Base-by-base conservation (phyloP, 176 grass and related monocot genomes). In the Secale cereale region DNA sequence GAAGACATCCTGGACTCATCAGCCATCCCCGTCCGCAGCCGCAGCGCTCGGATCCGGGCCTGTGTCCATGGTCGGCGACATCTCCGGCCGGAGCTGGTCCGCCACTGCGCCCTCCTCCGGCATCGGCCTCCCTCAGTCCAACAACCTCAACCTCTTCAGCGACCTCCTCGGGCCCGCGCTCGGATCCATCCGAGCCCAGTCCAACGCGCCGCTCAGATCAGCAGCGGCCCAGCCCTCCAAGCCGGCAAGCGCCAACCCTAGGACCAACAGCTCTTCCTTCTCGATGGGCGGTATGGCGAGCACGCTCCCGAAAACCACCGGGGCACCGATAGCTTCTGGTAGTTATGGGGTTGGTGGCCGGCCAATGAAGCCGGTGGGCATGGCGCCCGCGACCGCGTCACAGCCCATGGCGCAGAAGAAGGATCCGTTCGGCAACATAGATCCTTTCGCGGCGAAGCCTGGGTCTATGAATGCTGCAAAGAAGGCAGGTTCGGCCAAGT, bases 51-150 rank as follows among this genome's bases (percentile, higher is more conserved):
- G 92, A 92, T 88, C 90, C 50, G 88, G 89, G 50, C 76, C 90
- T 27, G 66, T 90, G 65, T 91, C 97, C 86, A 99, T 99, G 97
- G 97, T 94, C 60, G 97, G 97, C 29, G 97, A 99, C 66, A 99
- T 99, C 75, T 91, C 92, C 79, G 97, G 97, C 63, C 86, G 87
- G 90, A 96, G 84, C 82, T 99, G 97, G 97, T 82, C 87, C 16
- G 88, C 91, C 67, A 81, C 93, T 45, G 78, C 90, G 19, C 86
- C 94, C 8, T 67, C 94, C 37, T 83, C 92, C 70, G 85, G 90
- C 37, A 22, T 96, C 46, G 90, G 93, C 11, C 87, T 94, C 76
- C 93, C 90, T 10, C 89, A 92, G 82, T 85, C 86, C 17, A 89
- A 88, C 79, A 95, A 90, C 72, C 91, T 94, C 62, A 86, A 85